These are phyloP conservation scores for Ceratobasidium sp. DNA, from an alignment of 1,284 basidiomycete species.

Conservation along the genomic window DNA sequence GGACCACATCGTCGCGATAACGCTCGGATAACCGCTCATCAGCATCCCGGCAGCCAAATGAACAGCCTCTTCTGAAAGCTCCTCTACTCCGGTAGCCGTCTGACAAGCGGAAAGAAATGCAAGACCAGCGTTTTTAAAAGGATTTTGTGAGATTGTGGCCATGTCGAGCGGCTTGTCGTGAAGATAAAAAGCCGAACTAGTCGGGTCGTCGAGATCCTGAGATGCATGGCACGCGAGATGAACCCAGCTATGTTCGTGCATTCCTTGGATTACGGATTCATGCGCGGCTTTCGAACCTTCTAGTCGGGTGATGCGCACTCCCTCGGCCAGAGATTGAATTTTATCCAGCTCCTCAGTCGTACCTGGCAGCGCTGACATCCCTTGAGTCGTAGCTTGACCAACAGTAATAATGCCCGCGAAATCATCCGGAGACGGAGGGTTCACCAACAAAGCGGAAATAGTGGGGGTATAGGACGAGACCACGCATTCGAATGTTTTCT, in stretches of 20 bases:
- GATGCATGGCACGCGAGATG: slow-evolving; percentile 30
- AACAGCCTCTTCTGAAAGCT: background rate
- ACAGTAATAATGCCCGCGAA: background rate
- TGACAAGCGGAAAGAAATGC: slow-evolving; percentile 25
- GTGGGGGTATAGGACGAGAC: slow-evolving; percentile 5
- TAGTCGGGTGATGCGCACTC: background rate
- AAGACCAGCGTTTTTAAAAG: background rate
- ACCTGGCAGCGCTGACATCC: background rate
- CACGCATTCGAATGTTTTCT: background rate
- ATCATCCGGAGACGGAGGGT: background rate
- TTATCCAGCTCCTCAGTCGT: background rate
- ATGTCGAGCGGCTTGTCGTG: slow-evolving; percentile 12
- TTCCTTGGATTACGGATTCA: background rate
- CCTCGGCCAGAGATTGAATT: background rate
- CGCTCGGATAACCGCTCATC: background rate
- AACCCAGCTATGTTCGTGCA: background rate
- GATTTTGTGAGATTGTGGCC: background rate
- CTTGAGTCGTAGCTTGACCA: background rate
- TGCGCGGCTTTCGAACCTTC: background rate
- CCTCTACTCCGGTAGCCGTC: slow-evolving; percentile 15
- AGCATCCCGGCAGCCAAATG: slow-evolving; percentile 25
- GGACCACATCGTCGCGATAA: slow-evolving; percentile 23
- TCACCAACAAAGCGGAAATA: background rate
- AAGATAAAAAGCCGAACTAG: background rate
- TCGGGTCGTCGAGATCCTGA: slow-evolving; percentile 1